Conservation (phyloP, 2,329 filamentous ascomycete genomes). For the Proliferodiscus dingleyae region DNA sequence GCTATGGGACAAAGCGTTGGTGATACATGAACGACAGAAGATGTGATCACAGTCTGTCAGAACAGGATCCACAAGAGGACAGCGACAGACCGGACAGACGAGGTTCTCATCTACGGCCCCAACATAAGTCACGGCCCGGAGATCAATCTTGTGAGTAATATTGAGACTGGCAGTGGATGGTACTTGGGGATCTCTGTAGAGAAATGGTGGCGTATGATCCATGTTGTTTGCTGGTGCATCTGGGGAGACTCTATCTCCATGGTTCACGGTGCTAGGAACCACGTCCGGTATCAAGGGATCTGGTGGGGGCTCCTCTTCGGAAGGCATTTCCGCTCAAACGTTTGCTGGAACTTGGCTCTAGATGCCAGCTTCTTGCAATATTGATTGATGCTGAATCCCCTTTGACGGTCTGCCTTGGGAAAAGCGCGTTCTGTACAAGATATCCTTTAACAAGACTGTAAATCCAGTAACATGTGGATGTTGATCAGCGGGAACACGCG, state of each 20-base stretch:
- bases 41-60: conserved; percentile 61
- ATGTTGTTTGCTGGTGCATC: conserved; percentile 11
- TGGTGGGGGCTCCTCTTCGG: background rate
- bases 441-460: no score
- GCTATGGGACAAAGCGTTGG: conserved; percentile 38
- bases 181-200: background rate
- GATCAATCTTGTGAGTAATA: conserved; percentile 27
- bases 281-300: conserved; percentile 7
- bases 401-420: no score
- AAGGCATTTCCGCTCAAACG: background rate
- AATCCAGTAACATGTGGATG: no score
- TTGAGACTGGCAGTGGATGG: conserved; percentile 11
- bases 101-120: conserved; percentile 34
- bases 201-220: conserved; percentile 4
- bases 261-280: background rate
- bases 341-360: background rate
- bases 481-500: no score
- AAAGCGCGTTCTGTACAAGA: no score
- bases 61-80: conserved; percentile 54
- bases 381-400: background rate
- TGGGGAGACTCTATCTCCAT: background rate
- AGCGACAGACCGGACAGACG: conserved; percentile 46
- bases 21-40: conserved; percentile 56
- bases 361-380: background rate
- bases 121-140: conserved; percentile 34